A percentile compares a stretch with the other conserved stretches of the same genome.
Conservation (phyloP, 2,329 filamentous ascomycete genomes). For the Fusarium buxicola region DNA sequence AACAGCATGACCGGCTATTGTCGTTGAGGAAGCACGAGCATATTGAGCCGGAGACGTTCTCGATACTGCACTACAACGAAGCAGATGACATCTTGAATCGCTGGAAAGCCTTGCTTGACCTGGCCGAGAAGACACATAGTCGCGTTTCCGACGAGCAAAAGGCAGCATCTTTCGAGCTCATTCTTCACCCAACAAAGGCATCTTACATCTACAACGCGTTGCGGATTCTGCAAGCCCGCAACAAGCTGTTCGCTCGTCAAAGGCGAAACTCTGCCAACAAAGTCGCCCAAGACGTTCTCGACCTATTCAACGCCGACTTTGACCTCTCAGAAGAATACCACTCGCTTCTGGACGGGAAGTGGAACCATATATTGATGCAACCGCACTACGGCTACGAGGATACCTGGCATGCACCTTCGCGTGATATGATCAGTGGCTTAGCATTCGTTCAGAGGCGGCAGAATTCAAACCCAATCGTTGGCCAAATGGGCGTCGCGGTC, state of each 20-base stretch:
- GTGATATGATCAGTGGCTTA: conserved; percentile 65
- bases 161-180: conserved; percentile 67
- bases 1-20: conserved; percentile 59
- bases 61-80: conserved; percentile 68
- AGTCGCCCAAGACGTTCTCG: conserved; percentile 58
- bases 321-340: conserved; percentile 64
- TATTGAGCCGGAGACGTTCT: conserved; percentile 66
- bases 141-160: conserved; percentile 55
- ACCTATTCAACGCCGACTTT: conserved; percentile 63
- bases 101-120: conserved; percentile 59
- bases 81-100: conserved; percentile 61
- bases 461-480: conserved; percentile 63
- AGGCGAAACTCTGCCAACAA: conserved; percentile 65
- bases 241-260: conserved; percentile 64
- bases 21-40: conserved; percentile 69
- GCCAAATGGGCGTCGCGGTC: conserved; percentile 72
- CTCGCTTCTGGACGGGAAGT: conserved; percentile 62
- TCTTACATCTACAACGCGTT: conserved; percentile 62
- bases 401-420: conserved; percentile 67
- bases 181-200: conserved; percentile 68
- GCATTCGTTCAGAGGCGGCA: conserved; percentile 64
- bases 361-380: conserved; percentile 66
- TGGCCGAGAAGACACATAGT: conserved; percentile 57
- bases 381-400: conserved; percentile 61
- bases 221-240: conserved; percentile 56